phyloP scores from a whole-genome alignment of 768 basidiomycete genomes.

The Pisolithus sp. region DNA sequence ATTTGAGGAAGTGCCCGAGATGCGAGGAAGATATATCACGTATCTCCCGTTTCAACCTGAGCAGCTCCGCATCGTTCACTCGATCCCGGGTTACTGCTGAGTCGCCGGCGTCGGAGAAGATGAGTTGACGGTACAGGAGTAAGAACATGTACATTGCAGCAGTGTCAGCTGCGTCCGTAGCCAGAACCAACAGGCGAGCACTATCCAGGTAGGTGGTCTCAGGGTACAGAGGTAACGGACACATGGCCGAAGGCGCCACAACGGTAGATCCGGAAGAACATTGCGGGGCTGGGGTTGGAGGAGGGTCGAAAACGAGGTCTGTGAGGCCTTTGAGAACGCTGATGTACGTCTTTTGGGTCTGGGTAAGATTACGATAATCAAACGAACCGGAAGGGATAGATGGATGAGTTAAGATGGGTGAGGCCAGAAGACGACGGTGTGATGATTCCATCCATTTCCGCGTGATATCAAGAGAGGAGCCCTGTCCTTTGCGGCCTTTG shows the following conservation, averaged over 20 bases:
- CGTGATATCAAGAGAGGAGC: constrained; percentile 46
- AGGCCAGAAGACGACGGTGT: constrained; percentile 38
- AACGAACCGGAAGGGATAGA: constrained; percentile 37
- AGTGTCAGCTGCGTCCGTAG: constrained; percentile 68
- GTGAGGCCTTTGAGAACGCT: constrained; percentile 53
- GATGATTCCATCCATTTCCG: constrained; percentile 61
- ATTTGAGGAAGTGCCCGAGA: constrained; percentile 54
- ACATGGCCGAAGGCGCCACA: constrained; percentile 26
- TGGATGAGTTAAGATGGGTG: constrained; percentile 38
- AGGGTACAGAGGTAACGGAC: constrained; percentile 45
- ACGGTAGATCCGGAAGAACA: constrained; percentile 22
- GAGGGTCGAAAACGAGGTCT: constrained; percentile 59
- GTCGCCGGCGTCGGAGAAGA: constrained; percentile 41
- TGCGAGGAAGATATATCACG: constrained; percentile 56
- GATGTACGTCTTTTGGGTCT: constrained; percentile 41
- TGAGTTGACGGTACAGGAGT: constrained; percentile 72
- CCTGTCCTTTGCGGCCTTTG: constrained; percentile 46
- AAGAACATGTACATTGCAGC: constrained; percentile 75
- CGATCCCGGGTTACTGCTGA: constrained; percentile 27
- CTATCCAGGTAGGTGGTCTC: constrained; percentile 82
- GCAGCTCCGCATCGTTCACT: constrained; percentile 48
- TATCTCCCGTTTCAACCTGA: constrained; percentile 67
- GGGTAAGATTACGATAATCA: constrained; percentile 40
- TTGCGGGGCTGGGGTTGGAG: constrained; percentile 30
- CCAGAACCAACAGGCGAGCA: constrained; percentile 57